Base-by-base conservation (phyloP, 345 rosid genomes). In the Bruguiera sexangula region DNA sequence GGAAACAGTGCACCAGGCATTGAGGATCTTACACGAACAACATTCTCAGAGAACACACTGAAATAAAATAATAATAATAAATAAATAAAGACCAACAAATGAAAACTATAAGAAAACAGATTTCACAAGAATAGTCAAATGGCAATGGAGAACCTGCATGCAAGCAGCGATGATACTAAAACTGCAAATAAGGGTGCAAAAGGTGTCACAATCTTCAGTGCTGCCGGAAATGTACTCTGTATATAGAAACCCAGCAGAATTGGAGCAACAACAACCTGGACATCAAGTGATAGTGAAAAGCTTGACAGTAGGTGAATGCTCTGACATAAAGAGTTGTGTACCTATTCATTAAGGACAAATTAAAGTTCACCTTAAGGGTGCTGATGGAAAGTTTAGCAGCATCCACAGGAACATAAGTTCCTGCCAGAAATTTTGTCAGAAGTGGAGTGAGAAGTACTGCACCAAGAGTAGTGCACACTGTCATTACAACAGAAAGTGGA, bases 361-460 rank as follows among this genome's bases (percentile, higher is more conserved):
- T 56, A 37, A 21, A 68, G 36, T 13, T 60, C 68, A 85, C 89
- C 85, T 86, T 88, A 65, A 88, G 69, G 69, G 94, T 86, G 84
- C 91, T 88, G 69, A 88, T 46, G 21, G 88, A 88, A 65, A 88
- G 88, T 62, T 75, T 76, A 74, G 85, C 39, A 54, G 87, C 87
- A 70, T 88, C 91, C 20, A 86, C 82, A 39, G 85, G 84, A 84
- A 88, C 94, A 73, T 70, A 83, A 68, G 94, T 78, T 79, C 91
- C 91, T 0, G 85, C 91, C 43, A 88, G 82, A 68, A 81, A 54
- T 76, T 73, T 81, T 36, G 85, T 88, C 76, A 88, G 69, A 56
- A 83, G 30, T 57, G 94, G 91, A 61, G 94, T 86, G 69, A 85
- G 87, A 66, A 86, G 29, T 39, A 82, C 88, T 64, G 91, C 88